Evolutionary conservation across 306 rosid species (phyloP), one percentile per base, ranked within the genome.

Genomic region (Quercus berberidifolia): DNA sequence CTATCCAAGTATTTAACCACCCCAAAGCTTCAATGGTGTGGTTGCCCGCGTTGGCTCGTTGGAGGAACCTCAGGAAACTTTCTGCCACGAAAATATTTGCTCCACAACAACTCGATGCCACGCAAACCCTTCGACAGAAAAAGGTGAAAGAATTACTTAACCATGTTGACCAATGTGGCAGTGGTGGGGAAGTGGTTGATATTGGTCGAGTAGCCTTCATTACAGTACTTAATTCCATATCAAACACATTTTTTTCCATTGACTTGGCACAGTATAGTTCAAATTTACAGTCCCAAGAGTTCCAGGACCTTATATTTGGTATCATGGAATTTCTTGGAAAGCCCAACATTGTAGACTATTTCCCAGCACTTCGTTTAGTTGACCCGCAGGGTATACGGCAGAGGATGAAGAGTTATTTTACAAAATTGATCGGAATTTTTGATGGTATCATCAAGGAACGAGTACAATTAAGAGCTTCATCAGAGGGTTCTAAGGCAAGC

Each of bases 231-330:
- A 83, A 79, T 20, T 23, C 71, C 31, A 55, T 79, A 1, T 79
- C 86, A 38, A 83, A 83, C 75, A 79, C 83, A 8, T 49, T 83
- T 28, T 83, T 83, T 6, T 79, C 83, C 1, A 1, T 31, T 14
- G 83, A 79, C n/a, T 71, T 79, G 71, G 86, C 83, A 5, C 19
- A 52, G 1, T 59, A 35, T 54, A 1, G 33, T 35, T 69, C 70
- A 5, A 58, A 38, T 20, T 5, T 55, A 35, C 7, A 5, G 1
- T 69, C 74, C 5, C 77, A 78, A 2, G 56, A 58, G 6, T 83
- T 83, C 4, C 72, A 60, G 46, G 56, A 63, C 3, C 63, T 75
- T 28, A 35, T 83, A 62, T 58, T 20, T 9, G 5, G 41, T 57
- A 9, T 28, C 25, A 28, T 73, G 5, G 23, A 2, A 25, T 25